Evolutionary conservation across 2,329 filamentous ascomycete species (phyloP).

Genomic region (Pseudopyrenochaeta lycopersici): DNA sequence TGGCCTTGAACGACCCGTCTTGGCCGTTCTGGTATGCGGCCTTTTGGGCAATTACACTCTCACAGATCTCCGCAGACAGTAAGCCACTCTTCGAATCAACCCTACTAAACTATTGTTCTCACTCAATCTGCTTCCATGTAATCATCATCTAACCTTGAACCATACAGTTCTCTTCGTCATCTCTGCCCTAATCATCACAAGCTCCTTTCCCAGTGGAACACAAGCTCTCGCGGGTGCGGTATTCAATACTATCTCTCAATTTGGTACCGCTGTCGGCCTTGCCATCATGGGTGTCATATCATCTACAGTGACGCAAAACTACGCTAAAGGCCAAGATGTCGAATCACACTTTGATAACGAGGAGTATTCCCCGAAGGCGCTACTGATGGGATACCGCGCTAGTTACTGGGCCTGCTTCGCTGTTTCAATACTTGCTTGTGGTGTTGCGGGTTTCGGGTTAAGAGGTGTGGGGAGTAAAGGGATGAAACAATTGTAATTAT

Average conservation of each 20-base stretch:
- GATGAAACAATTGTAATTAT: too few species aligned
- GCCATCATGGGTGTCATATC: slow-evolving; percentile 36
- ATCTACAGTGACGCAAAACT: slow-evolving; percentile 6
- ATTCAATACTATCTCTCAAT: slow-evolving; percentile 67
- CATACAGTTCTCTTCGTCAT: slow-evolving; percentile 66
- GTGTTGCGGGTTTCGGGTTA: too few species aligned
- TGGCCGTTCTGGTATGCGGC: slow-evolving; percentile 63
- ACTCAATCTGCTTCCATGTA: too few species aligned
- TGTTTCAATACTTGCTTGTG: too few species aligned
- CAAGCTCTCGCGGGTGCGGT: slow-evolving; percentile 69
- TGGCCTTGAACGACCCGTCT: slow-evolving; percentile 60
- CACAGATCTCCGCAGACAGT: slow-evolving; percentile 17
- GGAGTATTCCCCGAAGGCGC: too few species aligned
- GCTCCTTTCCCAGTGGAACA: slow-evolving; percentile 63
- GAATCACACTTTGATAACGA: too few species aligned
- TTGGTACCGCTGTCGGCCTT: slow-evolving; percentile 57
- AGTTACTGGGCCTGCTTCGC: too few species aligned
- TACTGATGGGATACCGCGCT: too few species aligned
- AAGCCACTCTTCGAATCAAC: too few species aligned
- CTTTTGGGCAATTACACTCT: slow-evolving; percentile 53
- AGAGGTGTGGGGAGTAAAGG: too few species aligned
- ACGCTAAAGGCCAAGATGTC: too few species aligned
- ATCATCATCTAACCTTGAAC: slow-evolving; percentile 39
- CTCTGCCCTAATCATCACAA: slow-evolving; percentile 62
- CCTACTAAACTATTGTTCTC: too few species aligned